phyloP scores from a whole-genome alignment of 78 protist species.

The Chrysochromulina tobinii region DNA sequence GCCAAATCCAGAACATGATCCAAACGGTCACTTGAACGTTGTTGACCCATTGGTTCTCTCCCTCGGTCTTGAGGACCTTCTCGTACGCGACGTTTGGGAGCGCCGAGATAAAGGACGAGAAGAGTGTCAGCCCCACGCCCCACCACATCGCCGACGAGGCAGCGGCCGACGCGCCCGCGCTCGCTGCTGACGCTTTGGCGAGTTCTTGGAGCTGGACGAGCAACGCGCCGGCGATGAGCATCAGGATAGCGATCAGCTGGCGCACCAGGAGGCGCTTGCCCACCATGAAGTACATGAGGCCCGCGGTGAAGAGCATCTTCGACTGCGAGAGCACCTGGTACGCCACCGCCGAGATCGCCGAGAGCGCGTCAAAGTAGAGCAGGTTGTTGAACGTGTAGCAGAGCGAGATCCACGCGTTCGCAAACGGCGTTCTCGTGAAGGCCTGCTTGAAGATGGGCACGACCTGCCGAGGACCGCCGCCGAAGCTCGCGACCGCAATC shows the following conservation, averaged over 20 bases:
- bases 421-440: background rate
- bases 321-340: constrained; percentile 29
- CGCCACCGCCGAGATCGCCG: constrained; percentile 3
- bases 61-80: constrained; percentile 6
- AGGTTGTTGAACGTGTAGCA: constrained; percentile 15
- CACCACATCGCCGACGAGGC: background rate
- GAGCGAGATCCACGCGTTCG: background rate
- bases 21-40: constrained; percentile 18
- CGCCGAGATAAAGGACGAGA: constrained; percentile 11
- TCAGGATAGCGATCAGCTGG: background rate
- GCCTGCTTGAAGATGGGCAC: background rate
- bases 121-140: background rate
- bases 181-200: background rate
- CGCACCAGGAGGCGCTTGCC: background rate
- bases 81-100: constrained; percentile 15
- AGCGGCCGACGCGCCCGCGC: background rate
- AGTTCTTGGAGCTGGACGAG: background rate
- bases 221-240: constrained; percentile 18
- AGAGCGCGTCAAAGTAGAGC: constrained; percentile 20
- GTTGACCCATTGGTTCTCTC: background rate
- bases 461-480: background rate
- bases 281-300: background rate
- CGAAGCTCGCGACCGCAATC: background rate
- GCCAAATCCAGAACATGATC: background rate
- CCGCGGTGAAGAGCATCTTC: constrained; percentile 10